Conservation (phyloP, 768 basidiomycete genomes). For the Russula lepida region DNA sequence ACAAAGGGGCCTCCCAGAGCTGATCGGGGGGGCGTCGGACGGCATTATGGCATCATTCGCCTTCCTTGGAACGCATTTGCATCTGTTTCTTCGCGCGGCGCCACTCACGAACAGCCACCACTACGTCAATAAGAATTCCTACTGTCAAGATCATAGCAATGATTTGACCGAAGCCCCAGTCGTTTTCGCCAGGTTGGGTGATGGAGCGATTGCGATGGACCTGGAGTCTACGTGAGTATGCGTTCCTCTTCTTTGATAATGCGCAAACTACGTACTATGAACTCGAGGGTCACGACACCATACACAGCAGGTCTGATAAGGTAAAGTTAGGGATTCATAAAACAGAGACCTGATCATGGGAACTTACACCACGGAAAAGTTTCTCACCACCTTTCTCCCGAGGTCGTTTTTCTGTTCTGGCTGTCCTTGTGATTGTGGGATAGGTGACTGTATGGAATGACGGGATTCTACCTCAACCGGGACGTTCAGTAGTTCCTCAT, state of each 20-base stretch:
- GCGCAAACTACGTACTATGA: neutral
- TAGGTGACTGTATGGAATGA: neutral
- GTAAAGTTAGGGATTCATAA: neutral
- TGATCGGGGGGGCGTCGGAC: neutral
- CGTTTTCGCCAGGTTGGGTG: slow-evolving; percentile 1
- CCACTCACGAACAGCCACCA: neutral
- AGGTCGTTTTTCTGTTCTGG: neutral
- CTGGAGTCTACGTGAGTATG: neutral
- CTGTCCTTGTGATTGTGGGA: neutral
- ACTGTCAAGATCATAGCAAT: neutral
- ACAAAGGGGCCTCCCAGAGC: neutral
- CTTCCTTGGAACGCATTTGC: neutral
- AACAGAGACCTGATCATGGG: neutral
- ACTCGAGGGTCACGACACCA: slow-evolving; percentile 1
- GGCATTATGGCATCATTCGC: neutral
- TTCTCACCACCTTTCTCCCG: neutral
- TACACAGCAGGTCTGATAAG: neutral
- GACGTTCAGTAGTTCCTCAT: neutral
- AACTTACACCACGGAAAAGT: neutral
- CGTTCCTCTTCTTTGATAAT: neutral
- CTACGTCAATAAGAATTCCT: neutral
- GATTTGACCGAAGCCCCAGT: slow-evolving; percentile 13
- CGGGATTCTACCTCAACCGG: neutral
- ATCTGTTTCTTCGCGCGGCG: neutral
- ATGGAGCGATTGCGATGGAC: neutral